Conservation (phyloP, 371 early-diverging fungal species). For the Capillidium rhysosporum region DNA sequence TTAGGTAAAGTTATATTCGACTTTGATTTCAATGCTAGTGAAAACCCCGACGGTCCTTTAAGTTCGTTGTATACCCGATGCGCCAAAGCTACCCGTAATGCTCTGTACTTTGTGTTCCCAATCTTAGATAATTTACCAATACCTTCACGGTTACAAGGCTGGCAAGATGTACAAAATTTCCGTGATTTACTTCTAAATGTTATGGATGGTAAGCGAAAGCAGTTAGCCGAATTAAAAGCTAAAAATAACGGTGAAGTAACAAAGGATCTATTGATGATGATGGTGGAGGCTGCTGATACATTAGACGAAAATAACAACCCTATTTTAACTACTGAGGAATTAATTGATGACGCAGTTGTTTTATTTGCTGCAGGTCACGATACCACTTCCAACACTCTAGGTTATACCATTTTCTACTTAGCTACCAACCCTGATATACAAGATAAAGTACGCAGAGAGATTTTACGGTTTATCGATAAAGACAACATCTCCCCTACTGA, state of each 20-base stretch:
- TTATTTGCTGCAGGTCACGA: conserved; percentile 26
- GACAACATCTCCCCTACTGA: too few species aligned
- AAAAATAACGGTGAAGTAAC: neutral
- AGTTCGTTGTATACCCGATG: conserved; percentile 12
- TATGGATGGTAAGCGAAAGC: neutral
- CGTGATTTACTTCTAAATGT: conserved; percentile 1
- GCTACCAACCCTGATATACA: conserved; percentile 13
- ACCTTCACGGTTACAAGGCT: neutral
- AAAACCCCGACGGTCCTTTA: conserved; percentile 12
- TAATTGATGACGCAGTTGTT: conserved; percentile 10
- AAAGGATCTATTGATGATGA: conserved; percentile 12
- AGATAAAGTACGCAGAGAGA: conserved; percentile 11
- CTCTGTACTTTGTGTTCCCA: conserved; percentile 5
- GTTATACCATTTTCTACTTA: conserved; percentile 17
- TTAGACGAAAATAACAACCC: conserved; percentile 2
- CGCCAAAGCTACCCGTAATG: conserved; percentile 5
- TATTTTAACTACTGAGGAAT: conserved; percentile 10
- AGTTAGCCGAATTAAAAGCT: too few species aligned
- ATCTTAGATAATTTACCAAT: conserved; percentile 10
- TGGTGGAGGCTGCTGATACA: conserved; percentile 11
- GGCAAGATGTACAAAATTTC: neutral
- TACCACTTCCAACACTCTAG: conserved; percentile 19
- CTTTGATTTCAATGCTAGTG: conserved; percentile 9
- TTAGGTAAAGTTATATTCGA: conserved; percentile 5
- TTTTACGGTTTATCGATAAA: neutral